phyloP scores from a whole-genome alignment of 495 filamentous ascomycete genomes.

The Gamarada debralockiae region DNA sequence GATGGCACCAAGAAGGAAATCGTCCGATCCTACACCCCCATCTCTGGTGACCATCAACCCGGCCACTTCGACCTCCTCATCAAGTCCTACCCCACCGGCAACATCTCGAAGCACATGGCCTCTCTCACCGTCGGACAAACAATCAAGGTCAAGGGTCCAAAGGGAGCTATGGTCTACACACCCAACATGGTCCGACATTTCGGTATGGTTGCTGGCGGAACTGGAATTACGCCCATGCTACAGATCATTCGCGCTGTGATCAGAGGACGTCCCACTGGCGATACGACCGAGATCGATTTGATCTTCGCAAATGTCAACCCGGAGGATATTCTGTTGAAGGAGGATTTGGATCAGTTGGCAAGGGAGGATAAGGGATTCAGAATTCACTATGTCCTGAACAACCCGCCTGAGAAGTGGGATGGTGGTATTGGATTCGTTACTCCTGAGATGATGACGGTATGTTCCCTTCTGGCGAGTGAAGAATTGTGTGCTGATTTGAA shows the following conservation, averaged over 20 bases:
- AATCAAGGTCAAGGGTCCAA: slow-evolving; percentile 87
- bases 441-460: slow-evolving; percentile 89
- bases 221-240: slow-evolving; percentile 97
- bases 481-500: slow-evolving; percentile 10
- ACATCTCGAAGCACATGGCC: slow-evolving; percentile 90
- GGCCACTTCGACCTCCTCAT: slow-evolving; percentile 96
- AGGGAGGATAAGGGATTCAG: slow-evolving; percentile 74
- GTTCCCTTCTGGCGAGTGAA: slow-evolving; percentile 15
- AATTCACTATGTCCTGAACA: slow-evolving; percentile 94
- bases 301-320: slow-evolving; percentile 95
- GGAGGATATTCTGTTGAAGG: slow-evolving; percentile 88
- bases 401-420: slow-evolving; percentile 84
- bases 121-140: slow-evolving; percentile 76
- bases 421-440: slow-evolving; percentile 94
- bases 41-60: slow-evolving; percentile 85
- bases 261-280: slow-evolving; percentile 71
- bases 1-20: slow-evolving; percentile 78
- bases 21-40: slow-evolving; percentile 93
- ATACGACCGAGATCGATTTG: slow-evolving; percentile 84
- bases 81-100: slow-evolving; percentile 95
- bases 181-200: slow-evolving; percentile 93
- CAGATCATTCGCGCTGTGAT: slow-evolving; percentile 91
- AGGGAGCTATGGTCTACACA: slow-evolving; percentile 94
- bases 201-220: slow-evolving; percentile 97
- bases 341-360: slow-evolving; percentile 78